Evolutionary conservation across 106 monocot genomes (phyloP).

Genomic region (Allium sativum): DNA sequence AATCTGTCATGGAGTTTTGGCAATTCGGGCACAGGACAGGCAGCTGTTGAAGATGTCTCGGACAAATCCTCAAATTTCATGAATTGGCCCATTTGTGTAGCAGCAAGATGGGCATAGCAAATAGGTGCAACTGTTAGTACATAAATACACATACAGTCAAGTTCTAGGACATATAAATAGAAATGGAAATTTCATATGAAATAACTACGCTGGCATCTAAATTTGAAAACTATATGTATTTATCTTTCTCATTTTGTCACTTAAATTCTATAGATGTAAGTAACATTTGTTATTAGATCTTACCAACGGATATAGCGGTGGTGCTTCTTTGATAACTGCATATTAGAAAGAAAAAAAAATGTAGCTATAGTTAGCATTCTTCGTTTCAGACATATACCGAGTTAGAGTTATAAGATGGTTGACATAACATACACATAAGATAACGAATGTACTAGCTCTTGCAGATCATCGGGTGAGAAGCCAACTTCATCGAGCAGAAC

Average conservation of each 20-base stretch:
- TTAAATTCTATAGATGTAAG: background rate
- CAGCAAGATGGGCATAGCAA: constrained; percentile 91
- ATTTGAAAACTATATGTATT: no score
- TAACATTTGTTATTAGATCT: background rate
- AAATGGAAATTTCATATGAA: background rate
- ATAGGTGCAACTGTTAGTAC: constrained; percentile 70
- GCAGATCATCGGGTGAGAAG: constrained; percentile 66
- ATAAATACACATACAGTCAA: background rate
- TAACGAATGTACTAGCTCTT: constrained; percentile 85
- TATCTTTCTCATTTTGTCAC: no score
- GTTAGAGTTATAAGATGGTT: no score
- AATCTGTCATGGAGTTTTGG: constrained; percentile 63
- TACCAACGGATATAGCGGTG: constrained; percentile 67
- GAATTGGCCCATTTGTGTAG: constrained; percentile 66
- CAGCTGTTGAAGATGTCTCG: constrained; percentile 52
- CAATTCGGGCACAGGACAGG: constrained; percentile 46
- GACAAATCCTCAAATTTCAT: constrained; percentile 82
- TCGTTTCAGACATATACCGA: no score
- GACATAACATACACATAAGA: constrained; percentile 66
- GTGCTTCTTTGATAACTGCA: constrained; percentile 79
- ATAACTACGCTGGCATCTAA: background rate
- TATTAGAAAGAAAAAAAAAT: background rate
- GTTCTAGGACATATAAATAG: background rate
- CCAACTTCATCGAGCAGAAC: constrained; percentile 72
- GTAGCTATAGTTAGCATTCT: no score